These are phyloP conservation scores for Pelagomonas calceolata DNA, from an alignment of 108 stramenopile genomes.

Conservation along the genomic window DNA sequence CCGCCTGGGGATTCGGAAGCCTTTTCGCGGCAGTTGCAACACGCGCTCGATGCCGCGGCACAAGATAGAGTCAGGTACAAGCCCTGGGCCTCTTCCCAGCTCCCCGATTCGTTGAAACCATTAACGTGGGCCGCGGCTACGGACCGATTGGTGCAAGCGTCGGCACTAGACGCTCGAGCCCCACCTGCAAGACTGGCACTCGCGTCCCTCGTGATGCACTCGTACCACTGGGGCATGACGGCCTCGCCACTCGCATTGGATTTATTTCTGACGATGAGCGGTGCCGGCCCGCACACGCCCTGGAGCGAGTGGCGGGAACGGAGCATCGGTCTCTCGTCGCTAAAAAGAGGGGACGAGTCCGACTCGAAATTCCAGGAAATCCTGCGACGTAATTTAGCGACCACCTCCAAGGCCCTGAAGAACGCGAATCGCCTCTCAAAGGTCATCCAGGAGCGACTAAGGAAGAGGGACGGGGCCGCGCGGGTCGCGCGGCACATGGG, in stretches of 20 bases:
- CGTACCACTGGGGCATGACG: neutral
- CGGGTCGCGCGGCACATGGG: too few species aligned
- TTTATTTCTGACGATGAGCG: neutral
- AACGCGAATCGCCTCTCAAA: too few species aligned
- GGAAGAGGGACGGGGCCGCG: too few species aligned
- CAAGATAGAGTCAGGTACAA: too few species aligned
- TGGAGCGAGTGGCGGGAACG: neutral
- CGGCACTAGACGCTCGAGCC: neutral
- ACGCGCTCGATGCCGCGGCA: neutral
- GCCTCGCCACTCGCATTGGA: neutral
- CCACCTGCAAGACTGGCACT: neutral
- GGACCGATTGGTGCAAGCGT: conserved; percentile 57
- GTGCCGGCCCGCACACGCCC: neutral
- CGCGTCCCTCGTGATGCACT: neutral
- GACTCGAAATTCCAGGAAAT: too few species aligned
- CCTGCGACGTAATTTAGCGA: too few species aligned
- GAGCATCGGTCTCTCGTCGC: too few species aligned
- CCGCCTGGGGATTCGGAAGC: neutral
- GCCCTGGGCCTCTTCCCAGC: too few species aligned
- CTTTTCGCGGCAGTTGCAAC: neutral
- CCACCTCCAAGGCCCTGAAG: too few species aligned
- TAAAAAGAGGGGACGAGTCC: too few species aligned
- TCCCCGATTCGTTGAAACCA: neutral
- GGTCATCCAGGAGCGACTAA: too few species aligned
- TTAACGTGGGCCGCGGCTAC: conserved; percentile 90